These are phyloP conservation scores for Tephrocybe sp. DNA, from an alignment of 768 basidiomycete genomes.

Conservation along the genomic window DNA sequence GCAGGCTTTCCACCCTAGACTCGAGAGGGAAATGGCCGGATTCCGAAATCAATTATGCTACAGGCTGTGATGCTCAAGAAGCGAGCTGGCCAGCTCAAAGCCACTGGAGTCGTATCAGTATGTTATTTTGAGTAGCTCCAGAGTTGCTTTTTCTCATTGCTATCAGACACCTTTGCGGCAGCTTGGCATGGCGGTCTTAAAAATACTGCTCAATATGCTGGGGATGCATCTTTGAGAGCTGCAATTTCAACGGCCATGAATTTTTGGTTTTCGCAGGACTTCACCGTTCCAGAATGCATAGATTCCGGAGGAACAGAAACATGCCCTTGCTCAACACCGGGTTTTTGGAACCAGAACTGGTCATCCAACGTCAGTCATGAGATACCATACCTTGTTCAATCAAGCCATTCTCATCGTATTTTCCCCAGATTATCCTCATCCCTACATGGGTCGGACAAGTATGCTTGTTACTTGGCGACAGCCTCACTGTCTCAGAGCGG, in stretches of 20 bases:
- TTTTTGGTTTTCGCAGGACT: slow-evolving; percentile 65
- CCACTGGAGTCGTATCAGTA: slow-evolving; percentile 58
- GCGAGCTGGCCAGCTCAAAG: slow-evolving; percentile 71
- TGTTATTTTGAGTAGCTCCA: slow-evolving; percentile 9
- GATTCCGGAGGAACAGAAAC: slow-evolving; percentile 49
- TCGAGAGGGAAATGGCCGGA: slow-evolving; percentile 56
- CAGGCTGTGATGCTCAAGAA: slow-evolving; percentile 59
- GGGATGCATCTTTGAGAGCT: slow-evolving; percentile 36
- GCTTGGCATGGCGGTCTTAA: slow-evolving; percentile 55
- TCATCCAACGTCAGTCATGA: slow-evolving; percentile 54
- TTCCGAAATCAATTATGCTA: slow-evolving; percentile 56
- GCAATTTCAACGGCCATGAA: slow-evolving; percentile 54
- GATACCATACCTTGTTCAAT: not conserved
- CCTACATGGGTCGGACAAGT: slow-evolving; percentile 56
- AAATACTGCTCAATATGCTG: slow-evolving; percentile 40
- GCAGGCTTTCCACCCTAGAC: slow-evolving; percentile 48
- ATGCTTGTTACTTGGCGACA: slow-evolving; percentile 54
- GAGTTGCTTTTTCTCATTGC: not conserved
- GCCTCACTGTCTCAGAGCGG: slow-evolving; percentile 40
- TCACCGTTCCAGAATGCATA: slow-evolving; percentile 51
- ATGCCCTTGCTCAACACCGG: slow-evolving; percentile 56
- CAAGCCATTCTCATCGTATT: not conserved
- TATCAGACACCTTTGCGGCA: slow-evolving; percentile 50
- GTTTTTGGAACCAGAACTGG: slow-evolving; percentile 62
- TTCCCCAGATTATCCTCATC: slow-evolving; percentile 54